phyloP scores from a whole-genome alignment of 108 stramenopile species.

The Poteriospumella lacustris region DNA sequence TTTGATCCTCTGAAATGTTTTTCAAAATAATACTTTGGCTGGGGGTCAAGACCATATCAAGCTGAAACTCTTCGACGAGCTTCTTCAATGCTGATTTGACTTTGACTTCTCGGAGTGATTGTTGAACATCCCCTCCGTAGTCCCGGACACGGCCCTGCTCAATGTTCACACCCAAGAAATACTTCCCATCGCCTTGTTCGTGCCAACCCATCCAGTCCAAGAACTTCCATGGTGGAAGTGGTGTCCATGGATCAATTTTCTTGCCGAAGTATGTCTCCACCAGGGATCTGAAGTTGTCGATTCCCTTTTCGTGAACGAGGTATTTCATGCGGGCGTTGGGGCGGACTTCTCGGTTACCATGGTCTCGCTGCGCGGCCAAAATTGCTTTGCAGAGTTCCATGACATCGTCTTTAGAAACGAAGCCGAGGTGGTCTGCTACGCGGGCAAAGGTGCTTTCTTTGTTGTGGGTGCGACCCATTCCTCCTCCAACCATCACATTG shows the following conservation, averaged over 20 bases:
- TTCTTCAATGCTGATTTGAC: slow-evolving; percentile 80
- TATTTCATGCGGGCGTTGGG: slow-evolving; percentile 98
- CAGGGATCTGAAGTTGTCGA: slow-evolving; percentile 77
- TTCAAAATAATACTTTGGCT: slow-evolving; percentile 84
- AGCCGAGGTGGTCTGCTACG: slow-evolving; percentile 89
- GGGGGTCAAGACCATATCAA: slow-evolving; percentile 80
- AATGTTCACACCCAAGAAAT: slow-evolving; percentile 84
- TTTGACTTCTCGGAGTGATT: background rate
- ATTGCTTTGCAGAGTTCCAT: slow-evolving; percentile 83
- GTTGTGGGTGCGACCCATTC: slow-evolving; percentile 94
- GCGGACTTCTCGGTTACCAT: slow-evolving; percentile 92
- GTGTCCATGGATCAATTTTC: slow-evolving; percentile 71
- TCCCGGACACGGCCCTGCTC: slow-evolving; percentile 95
- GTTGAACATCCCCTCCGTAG: slow-evolving; percentile 64
- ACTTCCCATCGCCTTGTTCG: slow-evolving; percentile 90
- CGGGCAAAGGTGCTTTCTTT: slow-evolving; percentile 94
- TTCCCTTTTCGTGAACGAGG: slow-evolving; percentile 90
- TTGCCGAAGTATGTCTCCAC: slow-evolving; percentile 88
- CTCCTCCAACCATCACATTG: slow-evolving; percentile 29
- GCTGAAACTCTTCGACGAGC: slow-evolving; percentile 76
- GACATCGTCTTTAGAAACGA: slow-evolving; percentile 84
- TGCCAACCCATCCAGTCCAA: slow-evolving; percentile 98
- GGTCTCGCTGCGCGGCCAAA: slow-evolving; percentile 88
- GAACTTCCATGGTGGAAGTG: slow-evolving; percentile 80
- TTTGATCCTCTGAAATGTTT: slow-evolving; percentile 80